Evolutionary conservation across 108 stramenopile genomes (phyloP).

Genomic region (Thalassiosira profunda): DNA sequence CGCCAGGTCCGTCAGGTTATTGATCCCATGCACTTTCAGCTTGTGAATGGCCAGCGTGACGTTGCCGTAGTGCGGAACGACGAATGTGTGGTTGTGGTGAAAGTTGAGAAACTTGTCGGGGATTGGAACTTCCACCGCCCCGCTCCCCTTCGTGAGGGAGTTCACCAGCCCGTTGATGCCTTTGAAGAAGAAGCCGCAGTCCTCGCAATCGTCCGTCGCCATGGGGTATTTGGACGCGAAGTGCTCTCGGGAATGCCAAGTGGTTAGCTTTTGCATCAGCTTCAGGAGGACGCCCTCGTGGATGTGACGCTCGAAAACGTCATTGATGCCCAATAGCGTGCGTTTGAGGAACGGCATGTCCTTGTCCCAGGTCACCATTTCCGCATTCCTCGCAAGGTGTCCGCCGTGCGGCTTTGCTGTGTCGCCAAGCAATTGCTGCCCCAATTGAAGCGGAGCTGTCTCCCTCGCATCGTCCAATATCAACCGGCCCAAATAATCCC

Average conservation of each 20-base stretch:
- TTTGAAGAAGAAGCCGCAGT: conserved; percentile 66
- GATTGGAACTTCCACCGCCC: conserved; percentile 12
- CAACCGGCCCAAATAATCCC: conserved; percentile 25
- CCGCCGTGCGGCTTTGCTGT: too few relatives aligned
- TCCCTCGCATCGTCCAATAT: neutral
- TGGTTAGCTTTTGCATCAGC: conserved; percentile 17
- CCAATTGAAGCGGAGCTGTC: neutral
- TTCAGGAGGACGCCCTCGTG: conserved; percentile 43
- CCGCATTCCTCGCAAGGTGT: neutral
- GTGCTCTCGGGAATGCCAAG: too few relatives aligned
- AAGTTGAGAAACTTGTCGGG: conserved; percentile 27
- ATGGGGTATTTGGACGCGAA: neutral
- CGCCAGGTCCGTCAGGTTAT: conserved; percentile 51
- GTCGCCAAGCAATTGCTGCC: neutral
- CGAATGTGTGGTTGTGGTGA: conserved; percentile 51
- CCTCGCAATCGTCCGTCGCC: conserved; percentile 23
- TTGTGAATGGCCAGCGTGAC: conserved; percentile 27
- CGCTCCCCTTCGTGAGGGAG: conserved; percentile 37
- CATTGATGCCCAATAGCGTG: conserved; percentile 14
- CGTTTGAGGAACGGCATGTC: conserved; percentile 49
- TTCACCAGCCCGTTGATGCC: conserved; percentile 70
- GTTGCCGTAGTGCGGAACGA: conserved; percentile 39
- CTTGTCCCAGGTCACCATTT: conserved; percentile 28
- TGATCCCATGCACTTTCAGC: conserved; percentile 55
- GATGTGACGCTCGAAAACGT: conserved; percentile 43